A percentile compares a stretch with the other conserved stretches of the same genome.
Conservation (phyloP, 441 rosid genomes). For the Adansonia rubrostipa region DNA sequence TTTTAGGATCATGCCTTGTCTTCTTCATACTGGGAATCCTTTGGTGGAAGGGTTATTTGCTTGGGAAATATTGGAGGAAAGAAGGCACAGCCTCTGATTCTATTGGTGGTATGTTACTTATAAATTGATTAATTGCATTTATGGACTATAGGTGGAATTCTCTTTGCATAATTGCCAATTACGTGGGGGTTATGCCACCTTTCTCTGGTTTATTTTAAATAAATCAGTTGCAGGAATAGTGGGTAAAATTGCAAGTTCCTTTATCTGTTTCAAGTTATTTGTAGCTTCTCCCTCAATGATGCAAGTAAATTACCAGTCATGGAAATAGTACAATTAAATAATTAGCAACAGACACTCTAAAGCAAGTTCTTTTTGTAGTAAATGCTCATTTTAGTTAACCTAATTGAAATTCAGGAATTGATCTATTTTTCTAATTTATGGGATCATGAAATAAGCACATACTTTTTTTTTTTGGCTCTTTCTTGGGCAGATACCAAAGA, state of each 20-base stretch:
- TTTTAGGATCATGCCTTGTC: constrained; percentile 37
- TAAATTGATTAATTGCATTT: constrained; percentile 16
- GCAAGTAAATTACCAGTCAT: constrained; percentile 5
- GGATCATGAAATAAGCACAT: background rate
- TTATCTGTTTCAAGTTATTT: background rate
- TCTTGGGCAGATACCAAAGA: constrained; percentile 38
- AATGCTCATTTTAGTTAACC: background rate
- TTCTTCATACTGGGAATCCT: constrained; percentile 43
- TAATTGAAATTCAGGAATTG: background rate
- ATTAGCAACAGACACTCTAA: background rate
- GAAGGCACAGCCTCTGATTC: constrained; percentile 40
- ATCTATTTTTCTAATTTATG: background rate
- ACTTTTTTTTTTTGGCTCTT: constrained; percentile 14
- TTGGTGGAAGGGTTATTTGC: constrained; percentile 48
- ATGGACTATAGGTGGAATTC: constrained; percentile 4
- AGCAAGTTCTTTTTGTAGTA: background rate
- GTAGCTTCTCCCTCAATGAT: background rate
- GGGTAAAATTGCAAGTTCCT: background rate
- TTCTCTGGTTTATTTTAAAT: background rate
- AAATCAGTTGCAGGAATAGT: background rate
- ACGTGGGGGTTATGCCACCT: background rate
- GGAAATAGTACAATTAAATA: constrained; percentile 1
- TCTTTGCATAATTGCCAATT: background rate
- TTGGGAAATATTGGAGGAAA: constrained; percentile 29
- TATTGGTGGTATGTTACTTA: background rate